Evolutionary conservation across 176 grass and related monocot species (phyloP).

Genomic region (Aegilops umbellulata): DNA sequence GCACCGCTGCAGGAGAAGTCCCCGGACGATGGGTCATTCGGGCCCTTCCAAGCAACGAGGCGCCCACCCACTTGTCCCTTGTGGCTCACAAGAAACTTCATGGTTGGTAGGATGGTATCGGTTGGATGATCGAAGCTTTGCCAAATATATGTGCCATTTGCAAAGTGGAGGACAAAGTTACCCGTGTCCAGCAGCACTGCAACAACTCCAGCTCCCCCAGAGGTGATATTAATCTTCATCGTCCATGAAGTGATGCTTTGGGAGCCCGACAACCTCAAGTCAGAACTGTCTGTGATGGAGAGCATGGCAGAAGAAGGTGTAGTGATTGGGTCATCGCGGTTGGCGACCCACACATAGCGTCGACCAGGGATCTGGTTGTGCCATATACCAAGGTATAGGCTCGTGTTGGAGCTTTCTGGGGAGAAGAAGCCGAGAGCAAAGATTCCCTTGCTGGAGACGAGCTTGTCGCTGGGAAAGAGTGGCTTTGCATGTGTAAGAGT

Average conservation of each 20-base stretch:
- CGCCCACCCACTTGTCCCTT: background rate
- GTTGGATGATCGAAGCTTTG: background rate
- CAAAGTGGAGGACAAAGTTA: background rate
- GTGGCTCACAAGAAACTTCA: background rate
- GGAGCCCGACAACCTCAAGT: background rate
- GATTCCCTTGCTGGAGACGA: background rate
- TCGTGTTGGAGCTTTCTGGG: background rate
- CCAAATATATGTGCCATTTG: background rate
- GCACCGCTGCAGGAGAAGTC: background rate
- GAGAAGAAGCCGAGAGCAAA: background rate
- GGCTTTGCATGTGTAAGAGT: background rate
- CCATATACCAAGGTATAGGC: background rate
- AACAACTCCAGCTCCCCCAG: background rate
- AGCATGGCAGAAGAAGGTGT: background rate
- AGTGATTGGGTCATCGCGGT: background rate
- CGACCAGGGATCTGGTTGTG: background rate
- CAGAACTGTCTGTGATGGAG: background rate
- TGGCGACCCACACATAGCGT: background rate
- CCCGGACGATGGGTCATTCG: background rate
- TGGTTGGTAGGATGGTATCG: background rate
- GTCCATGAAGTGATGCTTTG: background rate
- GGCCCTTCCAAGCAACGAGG: background rate
- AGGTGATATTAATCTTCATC: background rate
- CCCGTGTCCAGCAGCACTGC: background rate
- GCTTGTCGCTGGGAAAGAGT: background rate